Evolutionary conservation across 148 eudicot species (phyloP).

Genomic region (Vaccinium darrowii): DNA sequence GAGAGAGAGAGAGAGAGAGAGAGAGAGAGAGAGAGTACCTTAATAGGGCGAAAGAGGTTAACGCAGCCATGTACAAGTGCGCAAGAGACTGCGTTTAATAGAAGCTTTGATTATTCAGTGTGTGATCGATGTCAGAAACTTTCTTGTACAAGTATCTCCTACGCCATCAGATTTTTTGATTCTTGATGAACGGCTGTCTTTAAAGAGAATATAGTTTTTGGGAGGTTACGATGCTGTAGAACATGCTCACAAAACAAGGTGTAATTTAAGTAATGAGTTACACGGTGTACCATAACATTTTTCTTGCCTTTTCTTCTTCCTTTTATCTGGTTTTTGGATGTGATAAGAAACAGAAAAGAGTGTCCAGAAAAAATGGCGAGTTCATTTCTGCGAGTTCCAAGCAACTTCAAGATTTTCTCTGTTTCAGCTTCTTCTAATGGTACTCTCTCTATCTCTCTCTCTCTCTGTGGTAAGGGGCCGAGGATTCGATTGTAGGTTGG

Average conservation of each 20-base stretch:
- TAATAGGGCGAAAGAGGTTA: constrained; percentile 6
- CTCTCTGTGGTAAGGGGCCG: neutral
- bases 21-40: constrained; percentile 11
- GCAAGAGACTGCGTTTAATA: neutral
- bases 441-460: constrained; percentile 10
- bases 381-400: constrained; percentile 19
- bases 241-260: neutral
- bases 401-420: constrained; percentile 17
- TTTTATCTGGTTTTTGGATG: neutral
- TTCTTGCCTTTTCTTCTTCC: neutral
- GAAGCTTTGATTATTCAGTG: neutral
- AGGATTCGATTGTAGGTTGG: no score
- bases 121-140: neutral
- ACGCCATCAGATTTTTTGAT: neutral
- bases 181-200: neutral
- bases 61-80: neutral
- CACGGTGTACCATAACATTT: neutral
- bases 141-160: neutral
- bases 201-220: neutral
- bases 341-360: neutral
- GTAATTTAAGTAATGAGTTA: neutral
- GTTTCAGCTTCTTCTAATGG: constrained; percentile 28
- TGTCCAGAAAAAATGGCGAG: constrained; percentile 13
- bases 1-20: constrained; percentile 1
- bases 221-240: neutral